Percentiles rank a stretch among this genome's conserved stretches.
These are phyloP conservation scores for Halenospora varia DNA, from an alignment of 495 filamentous ascomycete genomes.

Conservation along the genomic window DNA sequence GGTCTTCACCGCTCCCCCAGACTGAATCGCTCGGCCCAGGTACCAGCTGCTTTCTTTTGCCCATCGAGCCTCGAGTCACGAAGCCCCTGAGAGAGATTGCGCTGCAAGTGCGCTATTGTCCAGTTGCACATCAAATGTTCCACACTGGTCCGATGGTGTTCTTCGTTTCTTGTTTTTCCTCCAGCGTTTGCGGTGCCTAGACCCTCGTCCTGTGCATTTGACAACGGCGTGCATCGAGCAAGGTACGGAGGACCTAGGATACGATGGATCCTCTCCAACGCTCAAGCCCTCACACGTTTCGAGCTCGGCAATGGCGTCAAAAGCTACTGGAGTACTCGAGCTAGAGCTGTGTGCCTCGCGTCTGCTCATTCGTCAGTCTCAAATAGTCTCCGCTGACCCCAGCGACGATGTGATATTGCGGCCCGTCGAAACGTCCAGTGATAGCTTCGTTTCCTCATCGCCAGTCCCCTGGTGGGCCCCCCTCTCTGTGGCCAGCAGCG, in stretches of 20 bases:
- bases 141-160: background rate
- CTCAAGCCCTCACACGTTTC: constrained; percentile 13
- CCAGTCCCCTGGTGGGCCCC: background rate
- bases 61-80: too few species aligned
- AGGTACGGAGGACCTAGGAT: background rate
- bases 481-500: background rate
- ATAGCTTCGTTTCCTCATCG: background rate
- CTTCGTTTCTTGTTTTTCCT: too few species aligned
- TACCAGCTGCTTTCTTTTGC: too few species aligned
- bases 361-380: background rate
- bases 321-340: background rate
- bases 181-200: background rate
- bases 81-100: too few species aligned
- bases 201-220: background rate
- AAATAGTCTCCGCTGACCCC: background rate
- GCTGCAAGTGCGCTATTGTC: too few species aligned
- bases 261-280: background rate
- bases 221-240: background rate
- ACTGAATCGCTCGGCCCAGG: background rate
- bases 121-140: too few species aligned
- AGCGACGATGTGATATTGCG: background rate
- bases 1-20: background rate
- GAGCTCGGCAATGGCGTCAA: constrained; percentile 17
- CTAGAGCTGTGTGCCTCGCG: too few species aligned
- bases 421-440: background rate